Evolutionary conservation across 2,329 filamentous ascomycete species (phyloP).

Genomic region (Cladosporium sp.): DNA sequence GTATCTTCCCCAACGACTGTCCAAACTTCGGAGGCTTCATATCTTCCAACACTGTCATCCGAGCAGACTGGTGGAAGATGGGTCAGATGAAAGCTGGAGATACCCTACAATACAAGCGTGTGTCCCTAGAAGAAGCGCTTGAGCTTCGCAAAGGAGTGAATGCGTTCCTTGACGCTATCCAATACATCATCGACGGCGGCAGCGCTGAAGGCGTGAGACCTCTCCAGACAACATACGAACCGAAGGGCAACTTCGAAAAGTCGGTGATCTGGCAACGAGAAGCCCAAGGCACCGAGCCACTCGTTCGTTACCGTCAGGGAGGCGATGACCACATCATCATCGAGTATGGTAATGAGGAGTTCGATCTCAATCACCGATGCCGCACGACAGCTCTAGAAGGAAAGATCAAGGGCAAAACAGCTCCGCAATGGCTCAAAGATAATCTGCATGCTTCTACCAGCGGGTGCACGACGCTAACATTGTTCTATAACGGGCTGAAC

Average conservation of each 20-base stretch:
- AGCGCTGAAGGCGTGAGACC: constrained; percentile 32
- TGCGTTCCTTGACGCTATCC: constrained; percentile 42
- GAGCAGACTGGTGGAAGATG: constrained; percentile 58
- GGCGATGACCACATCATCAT: constrained; percentile 51
- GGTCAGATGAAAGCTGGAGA: constrained; percentile 60
- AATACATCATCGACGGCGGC: constrained; percentile 35
- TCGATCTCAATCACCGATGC: constrained; percentile 56
- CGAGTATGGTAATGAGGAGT: constrained; percentile 54
- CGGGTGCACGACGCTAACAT: constrained; percentile 43
- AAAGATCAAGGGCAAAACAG: constrained; percentile 39
- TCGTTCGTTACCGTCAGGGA: constrained; percentile 34
- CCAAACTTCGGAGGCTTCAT: constrained; percentile 61
- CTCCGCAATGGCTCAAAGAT: constrained; percentile 34
- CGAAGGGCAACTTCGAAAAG: constrained; percentile 23
- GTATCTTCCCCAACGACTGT: constrained; percentile 57
- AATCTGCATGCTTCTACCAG: constrained; percentile 50
- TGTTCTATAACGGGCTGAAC: constrained; percentile 39
- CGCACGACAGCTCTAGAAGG: constrained; percentile 52
- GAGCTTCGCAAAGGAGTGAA: constrained; percentile 41
- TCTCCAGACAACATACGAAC: constrained; percentile 23
- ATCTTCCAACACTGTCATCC: constrained; percentile 52
- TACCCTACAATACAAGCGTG: constrained; percentile 47
- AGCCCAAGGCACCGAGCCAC: constrained; percentile 25
- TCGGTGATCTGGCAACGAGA: constrained; percentile 29
- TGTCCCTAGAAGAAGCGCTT: constrained; percentile 52